Evolutionary conservation across 2,329 filamentous ascomycete genomes (phyloP).

Genomic region (Colletotrichum siamense): DNA sequence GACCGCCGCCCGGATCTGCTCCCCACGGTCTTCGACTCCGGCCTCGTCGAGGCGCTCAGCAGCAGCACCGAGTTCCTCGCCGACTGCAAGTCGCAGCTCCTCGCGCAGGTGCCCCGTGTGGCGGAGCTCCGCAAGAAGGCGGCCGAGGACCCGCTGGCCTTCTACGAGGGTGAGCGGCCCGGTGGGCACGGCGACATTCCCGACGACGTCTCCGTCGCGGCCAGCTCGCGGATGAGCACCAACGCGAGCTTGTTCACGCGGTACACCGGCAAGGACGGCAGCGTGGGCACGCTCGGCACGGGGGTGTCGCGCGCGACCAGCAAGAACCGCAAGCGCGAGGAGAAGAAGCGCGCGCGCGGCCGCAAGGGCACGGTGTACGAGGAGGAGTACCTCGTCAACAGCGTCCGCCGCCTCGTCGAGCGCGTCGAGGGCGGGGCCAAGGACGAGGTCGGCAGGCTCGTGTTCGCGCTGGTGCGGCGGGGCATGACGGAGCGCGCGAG

Average conservation of each 20-base stretch:
- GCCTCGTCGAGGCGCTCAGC: slow-evolving; percentile 80
- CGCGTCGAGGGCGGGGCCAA: slow-evolving; percentile 74
- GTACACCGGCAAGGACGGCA: slow-evolving; percentile 77
- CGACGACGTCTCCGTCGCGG: slow-evolving; percentile 90
- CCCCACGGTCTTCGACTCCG: slow-evolving; percentile 72
- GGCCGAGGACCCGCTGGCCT: slow-evolving; percentile 82
- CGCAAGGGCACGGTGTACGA: slow-evolving; percentile 98
- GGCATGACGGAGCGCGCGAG: slow-evolving; percentile 88
- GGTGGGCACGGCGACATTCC: slow-evolving; percentile 73
- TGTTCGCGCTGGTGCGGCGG: slow-evolving; percentile 78
- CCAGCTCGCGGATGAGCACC: slow-evolving; percentile 79
- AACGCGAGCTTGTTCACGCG: slow-evolving; percentile 90
- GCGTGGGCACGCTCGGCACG: slow-evolving; percentile 72
- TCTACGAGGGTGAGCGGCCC: slow-evolving; percentile 79
- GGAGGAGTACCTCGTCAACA: slow-evolving; percentile 94
- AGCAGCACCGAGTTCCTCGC: slow-evolving; percentile 89
- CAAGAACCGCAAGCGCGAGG: slow-evolving; percentile 88
- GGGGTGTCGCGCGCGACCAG: slow-evolving; percentile 79
- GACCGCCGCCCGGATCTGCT: slow-evolving; percentile 68
- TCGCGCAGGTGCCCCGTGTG: slow-evolving; percentile 85
- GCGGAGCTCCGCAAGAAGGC: slow-evolving; percentile 83
- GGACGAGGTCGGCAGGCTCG: slow-evolving; percentile 74
- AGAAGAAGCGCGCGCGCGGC: slow-evolving; percentile 91
- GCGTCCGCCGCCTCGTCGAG: slow-evolving; percentile 82
- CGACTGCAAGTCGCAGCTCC: slow-evolving; percentile 87